These are phyloP conservation scores for Ceratobasidium sp. DNA, from an alignment of 1,284 basidiomycete genomes.

Conservation along the genomic window DNA sequence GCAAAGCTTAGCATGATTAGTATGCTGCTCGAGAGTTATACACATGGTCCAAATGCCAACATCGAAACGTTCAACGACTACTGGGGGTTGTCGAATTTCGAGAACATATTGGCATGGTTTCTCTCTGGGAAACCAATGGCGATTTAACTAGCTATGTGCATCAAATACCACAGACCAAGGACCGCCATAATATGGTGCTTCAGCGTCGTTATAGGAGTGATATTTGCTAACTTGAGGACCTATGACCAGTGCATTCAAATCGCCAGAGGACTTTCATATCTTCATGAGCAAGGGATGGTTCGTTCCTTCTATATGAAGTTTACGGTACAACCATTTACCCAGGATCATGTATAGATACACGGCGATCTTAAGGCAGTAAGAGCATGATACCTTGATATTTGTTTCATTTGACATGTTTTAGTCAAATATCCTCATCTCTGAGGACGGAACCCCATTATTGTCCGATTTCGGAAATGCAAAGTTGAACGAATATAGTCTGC, in stretches of 20 bases:
- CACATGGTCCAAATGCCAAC: constrained; percentile 24
- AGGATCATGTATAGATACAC: neutral
- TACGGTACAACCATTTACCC: neutral
- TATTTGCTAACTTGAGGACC: too few relatives aligned
- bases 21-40: constrained; percentile 2
- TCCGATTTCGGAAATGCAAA: constrained; percentile 7
- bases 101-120: constrained; percentile 2
- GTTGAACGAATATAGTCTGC: neutral
- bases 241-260: neutral
- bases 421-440: neutral
- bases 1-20: too few relatives aligned
- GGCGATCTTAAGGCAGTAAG: neutral
- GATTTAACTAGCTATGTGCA: neutral
- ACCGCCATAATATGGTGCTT: too few relatives aligned
- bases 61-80: neutral
- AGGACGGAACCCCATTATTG: neutral
- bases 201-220: neutral
- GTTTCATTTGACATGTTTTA: neutral
- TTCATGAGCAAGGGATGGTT: neutral
- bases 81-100: constrained; percentile 5
- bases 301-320: too few relatives aligned
- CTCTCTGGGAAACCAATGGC: neutral
- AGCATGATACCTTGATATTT: too few relatives aligned
- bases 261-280: neutral
- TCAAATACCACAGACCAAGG: neutral